Conservation (phyloP, 768 basidiomycete genomes). For the Amanita phalloides region DNA sequence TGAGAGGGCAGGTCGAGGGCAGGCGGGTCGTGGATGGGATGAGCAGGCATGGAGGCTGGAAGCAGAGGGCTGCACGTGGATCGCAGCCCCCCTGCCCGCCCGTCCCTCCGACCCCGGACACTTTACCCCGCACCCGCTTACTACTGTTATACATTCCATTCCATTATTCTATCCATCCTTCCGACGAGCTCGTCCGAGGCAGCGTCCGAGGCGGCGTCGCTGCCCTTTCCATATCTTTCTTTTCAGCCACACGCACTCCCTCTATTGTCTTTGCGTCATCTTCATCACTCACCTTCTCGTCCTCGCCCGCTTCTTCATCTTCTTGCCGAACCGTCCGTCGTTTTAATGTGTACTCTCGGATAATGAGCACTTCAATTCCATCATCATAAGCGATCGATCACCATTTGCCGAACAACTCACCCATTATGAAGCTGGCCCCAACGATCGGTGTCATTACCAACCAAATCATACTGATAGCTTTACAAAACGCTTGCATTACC, state of each 20-base stretch:
- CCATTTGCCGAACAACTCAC: slow-evolving; percentile 17
- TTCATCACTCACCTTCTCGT: slow-evolving; percentile 13
- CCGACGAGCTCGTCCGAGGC: slow-evolving; percentile 10
- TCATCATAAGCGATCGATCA: slow-evolving; percentile 3
- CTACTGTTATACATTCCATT: not conserved
- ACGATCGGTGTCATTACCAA: slow-evolving; percentile 49
- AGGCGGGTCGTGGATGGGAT: slow-evolving; percentile 19
- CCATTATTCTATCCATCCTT: slow-evolving; percentile 6
- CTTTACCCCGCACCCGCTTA: slow-evolving; percentile 1
- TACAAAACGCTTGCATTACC: slow-evolving; percentile 52
- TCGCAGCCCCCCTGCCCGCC: not conserved
- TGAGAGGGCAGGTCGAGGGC: slow-evolving; percentile 16
- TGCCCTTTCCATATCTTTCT: slow-evolving; percentile 7
- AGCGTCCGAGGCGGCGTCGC: slow-evolving; percentile 10
- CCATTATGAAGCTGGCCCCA: slow-evolving; percentile 40
- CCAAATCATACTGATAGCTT: slow-evolving; percentile 57
- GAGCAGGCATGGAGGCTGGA: slow-evolving; percentile 34
- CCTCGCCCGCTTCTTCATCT: slow-evolving; percentile 21
- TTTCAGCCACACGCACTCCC: slow-evolving; percentile 1
- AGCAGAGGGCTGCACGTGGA: slow-evolving; percentile 5
- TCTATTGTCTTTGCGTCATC: slow-evolving; percentile 12
- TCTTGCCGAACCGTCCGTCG: slow-evolving; percentile 33
- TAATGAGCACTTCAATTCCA: slow-evolving; percentile 33
- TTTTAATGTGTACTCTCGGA: slow-evolving; percentile 50
- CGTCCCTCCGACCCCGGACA: slow-evolving; percentile 2